Conservation (phyloP, 805 yeast species). For the Hanseniaspora hatyaiensis region DNA sequence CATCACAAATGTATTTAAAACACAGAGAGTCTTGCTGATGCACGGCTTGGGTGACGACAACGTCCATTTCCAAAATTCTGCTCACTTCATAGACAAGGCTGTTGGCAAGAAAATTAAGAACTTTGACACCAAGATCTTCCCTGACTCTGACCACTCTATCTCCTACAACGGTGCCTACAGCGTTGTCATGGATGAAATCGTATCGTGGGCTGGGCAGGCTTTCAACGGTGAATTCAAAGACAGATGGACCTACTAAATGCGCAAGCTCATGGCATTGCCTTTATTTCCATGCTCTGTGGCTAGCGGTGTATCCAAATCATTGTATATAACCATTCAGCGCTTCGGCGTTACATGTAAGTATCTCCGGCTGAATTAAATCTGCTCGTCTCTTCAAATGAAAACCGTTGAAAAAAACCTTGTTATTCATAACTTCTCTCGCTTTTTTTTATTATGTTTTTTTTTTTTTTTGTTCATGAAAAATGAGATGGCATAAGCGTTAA, state of each 20-base stretch:
- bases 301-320: too few species aligned
- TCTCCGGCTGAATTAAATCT: too few species aligned
- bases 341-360: too few species aligned
- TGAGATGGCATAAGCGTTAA: too few species aligned
- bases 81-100: constrained; percentile 63
- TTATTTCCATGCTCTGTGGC: too few species aligned
- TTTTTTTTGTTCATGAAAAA: background rate
- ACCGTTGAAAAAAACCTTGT: too few species aligned
- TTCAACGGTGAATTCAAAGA: constrained; percentile 39
- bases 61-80: constrained; percentile 85
- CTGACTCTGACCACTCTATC: constrained; percentile 69
- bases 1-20: constrained; percentile 43
- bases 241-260: constrained; percentile 6
- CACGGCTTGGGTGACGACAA: constrained; percentile 98
- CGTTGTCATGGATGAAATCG: constrained; percentile 57
- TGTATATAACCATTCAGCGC: too few species aligned
- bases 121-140: constrained; percentile 66
- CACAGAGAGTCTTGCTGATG: constrained; percentile 67
- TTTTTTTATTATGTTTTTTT: background rate
- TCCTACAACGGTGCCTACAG: constrained; percentile 58
- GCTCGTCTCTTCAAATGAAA: too few species aligned
- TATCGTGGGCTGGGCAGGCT: constrained; percentile 54
- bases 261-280: too few species aligned
- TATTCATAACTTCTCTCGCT: background rate
- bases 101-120: constrained; percentile 69